A percentile compares a stretch with the other conserved stretches of the same genome.
phyloP scores from a whole-genome alignment of 176 grass and related monocot genomes.

The Ensete glaucum region DNA sequence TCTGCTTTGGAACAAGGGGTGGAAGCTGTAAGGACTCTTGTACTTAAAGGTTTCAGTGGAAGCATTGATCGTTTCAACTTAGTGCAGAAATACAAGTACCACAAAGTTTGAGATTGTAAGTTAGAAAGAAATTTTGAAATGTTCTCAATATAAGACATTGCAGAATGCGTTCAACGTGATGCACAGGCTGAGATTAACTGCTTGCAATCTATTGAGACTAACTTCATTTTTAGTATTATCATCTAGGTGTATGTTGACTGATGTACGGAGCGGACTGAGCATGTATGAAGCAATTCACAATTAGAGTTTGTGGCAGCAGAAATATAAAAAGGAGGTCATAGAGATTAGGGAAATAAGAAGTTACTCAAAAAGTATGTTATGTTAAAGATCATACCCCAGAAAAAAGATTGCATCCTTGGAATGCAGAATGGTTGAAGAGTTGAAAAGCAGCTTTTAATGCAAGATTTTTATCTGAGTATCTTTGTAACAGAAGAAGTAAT shows the following conservation, averaged over 20 bases:
- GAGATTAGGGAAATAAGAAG: not conserved
- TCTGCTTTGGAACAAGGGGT: conserved; percentile 76
- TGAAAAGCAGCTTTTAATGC: too few relatives aligned
- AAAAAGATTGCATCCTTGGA: not conserved
- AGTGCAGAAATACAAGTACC: conserved; percentile 97
- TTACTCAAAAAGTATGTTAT: not conserved
- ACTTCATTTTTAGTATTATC: not conserved
- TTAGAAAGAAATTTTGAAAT: not conserved
- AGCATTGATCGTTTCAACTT: conserved; percentile 88
- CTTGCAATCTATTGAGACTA: not conserved
- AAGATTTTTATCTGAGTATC: too few relatives aligned
- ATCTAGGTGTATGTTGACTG: not conserved
- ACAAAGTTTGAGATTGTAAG: conserved; percentile 53
- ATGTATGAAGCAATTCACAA: not conserved
- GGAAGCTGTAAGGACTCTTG: conserved; percentile 76
- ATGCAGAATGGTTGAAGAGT: not conserved
- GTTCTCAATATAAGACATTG: not conserved
- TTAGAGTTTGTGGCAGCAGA: not conserved
- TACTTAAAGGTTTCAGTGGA: conserved; percentile 72
- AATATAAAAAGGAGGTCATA: too few relatives aligned
- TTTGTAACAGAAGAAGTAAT: too few relatives aligned
- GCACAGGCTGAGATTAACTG: not conserved
- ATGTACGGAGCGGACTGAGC: not conserved
- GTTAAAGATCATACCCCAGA: not conserved
- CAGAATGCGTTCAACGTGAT: not conserved